These are phyloP conservation scores for Musa balbisiana DNA, from an alignment of 202 grass and related monocot genomes.

Conservation along the genomic window DNA sequence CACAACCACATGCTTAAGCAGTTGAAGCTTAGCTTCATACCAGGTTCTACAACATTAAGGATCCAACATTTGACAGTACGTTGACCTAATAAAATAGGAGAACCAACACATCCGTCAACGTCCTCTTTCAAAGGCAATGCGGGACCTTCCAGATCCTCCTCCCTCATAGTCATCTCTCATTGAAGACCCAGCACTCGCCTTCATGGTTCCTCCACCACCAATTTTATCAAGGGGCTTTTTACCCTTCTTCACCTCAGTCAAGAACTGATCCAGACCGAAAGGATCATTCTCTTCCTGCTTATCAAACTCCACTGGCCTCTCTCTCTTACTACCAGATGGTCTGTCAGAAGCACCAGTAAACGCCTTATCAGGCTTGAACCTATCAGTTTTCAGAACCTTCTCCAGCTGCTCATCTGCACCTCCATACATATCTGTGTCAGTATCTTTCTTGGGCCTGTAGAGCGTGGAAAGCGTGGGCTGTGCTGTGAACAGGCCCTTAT, in stretches of 20 bases:
- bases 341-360: conserved; percentile 5
- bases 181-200: conserved; percentile 73
- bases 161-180: conserved; percentile 67
- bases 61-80: too few species aligned
- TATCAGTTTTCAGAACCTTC: conserved; percentile 10
- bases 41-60: too few species aligned
- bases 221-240: conserved; percentile 86
- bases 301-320: conserved; percentile 78
- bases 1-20: too few species aligned
- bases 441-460: conserved; percentile 12
- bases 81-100: too few species aligned
- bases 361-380: conserved; percentile 9
- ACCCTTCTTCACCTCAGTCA: conserved; percentile 94
- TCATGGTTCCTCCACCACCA: conserved; percentile 69
- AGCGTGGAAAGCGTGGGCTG: conserved; percentile 25
- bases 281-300: conserved; percentile 84
- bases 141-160: conserved; percentile 70
- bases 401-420: conserved; percentile 9
- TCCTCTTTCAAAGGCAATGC: conserved; percentile 78
- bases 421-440: conserved; percentile 9
- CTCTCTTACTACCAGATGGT: conserved; percentile 29
- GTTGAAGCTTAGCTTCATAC: too few species aligned
- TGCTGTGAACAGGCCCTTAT: conserved; percentile 40
- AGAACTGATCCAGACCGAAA: conserved; percentile 85
- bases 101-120: neutral